Evolutionary conservation across 176 grass and related monocot species (phyloP), one percentile per base, ranked within the genome.

Genomic region (Bromus sterilis): DNA sequence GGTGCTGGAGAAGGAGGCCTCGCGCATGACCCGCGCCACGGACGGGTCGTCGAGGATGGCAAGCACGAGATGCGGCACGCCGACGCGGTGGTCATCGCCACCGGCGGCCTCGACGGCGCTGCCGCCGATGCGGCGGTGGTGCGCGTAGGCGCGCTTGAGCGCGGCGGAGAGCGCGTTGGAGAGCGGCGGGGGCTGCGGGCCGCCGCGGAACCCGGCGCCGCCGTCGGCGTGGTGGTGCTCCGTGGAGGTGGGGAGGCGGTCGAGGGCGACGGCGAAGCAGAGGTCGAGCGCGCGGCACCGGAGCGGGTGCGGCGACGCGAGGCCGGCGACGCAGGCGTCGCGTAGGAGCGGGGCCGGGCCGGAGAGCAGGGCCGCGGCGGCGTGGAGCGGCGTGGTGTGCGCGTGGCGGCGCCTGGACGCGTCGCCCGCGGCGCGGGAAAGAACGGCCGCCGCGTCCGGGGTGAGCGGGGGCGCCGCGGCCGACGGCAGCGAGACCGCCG

Each of bases 1-100:
- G 18, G 86, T 75, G 57, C 85, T 89, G 9, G 90, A 97, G 87
- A 97, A 97, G 48, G 89, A 80, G 2, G 94, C 95, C 95, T 98
- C 95, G 9, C 90, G 87, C 92, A 94, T 98, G 79, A 98, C 95
- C 74, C 92, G 92, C 32, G 92, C 93, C 11, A 98, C 95, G 29
- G 92, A 94, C 2, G 95, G 95, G 77, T 98, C 95, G 53, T 98
- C 95, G 8, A 98, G 95, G 62, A 94, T 91, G 64, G 95, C 89
- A 7, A 94, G 69, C 9, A 87, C 87, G 37, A 98, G 84, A 68
- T 98, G 92, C 21, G 86, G 76, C 26, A 94, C 88, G 42, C 93
- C 95, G 24, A 98, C 90, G 36, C 86, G 86, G 32, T 93, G 89
- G 78, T 93, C 85, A 41, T 90, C 87, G 13, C 91, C 85, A 42